These are phyloP conservation scores for Firmiana major DNA, from an alignment of 345 rosid genomes.

Conservation along the genomic window DNA sequence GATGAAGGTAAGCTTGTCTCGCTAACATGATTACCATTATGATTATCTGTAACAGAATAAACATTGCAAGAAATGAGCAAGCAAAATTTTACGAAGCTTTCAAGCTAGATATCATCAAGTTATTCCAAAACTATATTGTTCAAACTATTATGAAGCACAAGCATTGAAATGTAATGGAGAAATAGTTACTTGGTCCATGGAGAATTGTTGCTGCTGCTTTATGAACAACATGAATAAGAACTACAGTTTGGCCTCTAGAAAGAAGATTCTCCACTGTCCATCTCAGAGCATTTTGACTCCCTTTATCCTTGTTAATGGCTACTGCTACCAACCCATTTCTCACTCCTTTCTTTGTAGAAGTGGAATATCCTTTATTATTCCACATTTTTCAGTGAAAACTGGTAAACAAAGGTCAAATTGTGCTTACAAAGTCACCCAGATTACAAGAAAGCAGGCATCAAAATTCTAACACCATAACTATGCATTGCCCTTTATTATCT, in stretches of 20 bases:
- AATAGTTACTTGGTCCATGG: neutral
- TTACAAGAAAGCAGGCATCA: neutral
- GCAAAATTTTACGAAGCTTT: neutral
- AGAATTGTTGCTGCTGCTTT: neutral
- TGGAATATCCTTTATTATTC: neutral
- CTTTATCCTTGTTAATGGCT: constrained; percentile 75
- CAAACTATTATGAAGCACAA: constrained; percentile 4
- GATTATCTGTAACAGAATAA: constrained; percentile 22
- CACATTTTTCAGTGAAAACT: neutral
- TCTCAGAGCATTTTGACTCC: constrained; percentile 71
- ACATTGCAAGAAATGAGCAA: neutral
- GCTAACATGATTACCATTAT: neutral
- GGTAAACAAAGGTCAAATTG: neutral
- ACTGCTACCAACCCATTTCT: constrained; percentile 61
- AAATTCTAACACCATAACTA: neutral
- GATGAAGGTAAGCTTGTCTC: constrained; percentile 5
- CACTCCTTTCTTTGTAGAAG: constrained; percentile 24
- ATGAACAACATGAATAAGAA: constrained; percentile 39
- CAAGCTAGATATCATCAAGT: too few relatives aligned
- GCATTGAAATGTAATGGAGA: neutral
- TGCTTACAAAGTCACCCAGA: neutral
- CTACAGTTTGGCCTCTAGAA: constrained; percentile 55
- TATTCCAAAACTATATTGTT: too few relatives aligned
- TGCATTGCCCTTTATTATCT: neutral
- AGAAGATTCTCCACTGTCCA: constrained; percentile 76